Evolutionary conservation across 306 rosid genomes (phyloP), one percentile per base, ranked within the genome.

Genomic region (Bauhinia variegata): DNA sequence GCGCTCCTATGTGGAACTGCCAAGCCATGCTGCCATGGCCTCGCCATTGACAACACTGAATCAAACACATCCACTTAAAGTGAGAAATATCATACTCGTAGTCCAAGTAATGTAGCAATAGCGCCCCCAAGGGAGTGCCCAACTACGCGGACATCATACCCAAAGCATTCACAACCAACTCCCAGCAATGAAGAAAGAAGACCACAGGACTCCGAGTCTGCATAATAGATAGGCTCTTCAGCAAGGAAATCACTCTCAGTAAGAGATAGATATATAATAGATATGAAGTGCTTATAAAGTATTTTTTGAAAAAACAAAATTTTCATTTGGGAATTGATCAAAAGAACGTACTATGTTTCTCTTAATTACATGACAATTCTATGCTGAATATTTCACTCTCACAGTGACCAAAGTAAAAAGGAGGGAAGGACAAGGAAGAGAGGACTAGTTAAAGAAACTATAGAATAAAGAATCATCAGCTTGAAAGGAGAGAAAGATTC

Each of bases 101-200:
- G 46, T 81, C 98, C 98, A 70, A 92, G 83, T 80, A 89, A 72
- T 39, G 96, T 82, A 17, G 85, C 88, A 85, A 92, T 87, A 46
- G 98, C 83, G 0, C 98, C 98, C 68, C 98, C 96, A 47, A 92
- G 91, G 34, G 97, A 92, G 85, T 92, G 98, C 36, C 98, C 98
- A 33, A 92, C 98, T 39, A 92, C 69, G 65, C 92, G 95, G 66
- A 92, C 28, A 49, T 75, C 50, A 65, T 92, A 92, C 37, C 98
- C 98, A 68, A 78, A 86, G 78, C 96, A 92, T 68, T 92, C 98
- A 44, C 92, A 73, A 12, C 91, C 96, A 71, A 63, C 63, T 74
- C 98, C 90, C 78, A 92, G 79, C 71, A 92, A 85, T 52, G 91
- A 79, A 71, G 98, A 87, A 73, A 92, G 92, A 74, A 77, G 73